Conservation (phyloP, 441 rosid genomes). For the Omphalea diandra region DNA sequence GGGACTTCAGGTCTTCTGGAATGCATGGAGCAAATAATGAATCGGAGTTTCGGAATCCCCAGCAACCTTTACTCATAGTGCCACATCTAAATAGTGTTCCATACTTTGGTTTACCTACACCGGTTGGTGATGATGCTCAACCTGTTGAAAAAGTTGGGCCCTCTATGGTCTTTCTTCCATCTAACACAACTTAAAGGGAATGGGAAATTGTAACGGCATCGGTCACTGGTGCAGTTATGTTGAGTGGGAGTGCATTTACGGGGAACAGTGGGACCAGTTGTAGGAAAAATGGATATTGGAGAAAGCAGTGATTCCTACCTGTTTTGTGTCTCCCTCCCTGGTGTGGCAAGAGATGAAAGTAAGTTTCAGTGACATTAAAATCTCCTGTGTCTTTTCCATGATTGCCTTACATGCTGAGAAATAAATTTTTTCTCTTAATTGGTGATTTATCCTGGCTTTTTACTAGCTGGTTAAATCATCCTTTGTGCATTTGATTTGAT, state of each 20-base stretch:
- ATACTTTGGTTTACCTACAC: constrained; percentile 38
- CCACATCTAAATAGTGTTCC: constrained; percentile 46
- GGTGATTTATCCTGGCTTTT: background rate
- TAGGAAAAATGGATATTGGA: constrained; percentile 57
- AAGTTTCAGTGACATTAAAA: constrained; percentile 32
- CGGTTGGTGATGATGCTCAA: constrained; percentile 17
- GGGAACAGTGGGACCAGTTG: constrained; percentile 59
- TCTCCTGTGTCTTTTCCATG: constrained; percentile 10
- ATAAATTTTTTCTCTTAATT: constrained; percentile 2
- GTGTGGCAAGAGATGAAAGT: constrained; percentile 73
- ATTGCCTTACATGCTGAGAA: constrained; percentile 20
- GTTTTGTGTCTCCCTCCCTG: constrained; percentile 80
- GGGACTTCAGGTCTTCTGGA: constrained; percentile 34
- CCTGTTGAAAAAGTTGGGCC: constrained; percentile 36
- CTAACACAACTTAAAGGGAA: constrained; percentile 43
- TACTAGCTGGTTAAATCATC: background rate
- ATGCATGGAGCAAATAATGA: constrained; percentile 15
- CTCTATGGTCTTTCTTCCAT: constrained; percentile 39
- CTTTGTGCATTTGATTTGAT: background rate
- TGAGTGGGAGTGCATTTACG: constrained; percentile 67
- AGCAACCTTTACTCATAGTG: constrained; percentile 34
- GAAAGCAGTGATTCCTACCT: constrained; percentile 61
- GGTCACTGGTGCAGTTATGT: constrained; percentile 45
- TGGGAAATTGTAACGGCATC: constrained; percentile 33
- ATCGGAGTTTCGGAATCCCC: background rate